Evolutionary conservation across 768 basidiomycete species (phyloP), one percentile per base, ranked within the genome.

Genomic region (Russula foetens): DNA sequence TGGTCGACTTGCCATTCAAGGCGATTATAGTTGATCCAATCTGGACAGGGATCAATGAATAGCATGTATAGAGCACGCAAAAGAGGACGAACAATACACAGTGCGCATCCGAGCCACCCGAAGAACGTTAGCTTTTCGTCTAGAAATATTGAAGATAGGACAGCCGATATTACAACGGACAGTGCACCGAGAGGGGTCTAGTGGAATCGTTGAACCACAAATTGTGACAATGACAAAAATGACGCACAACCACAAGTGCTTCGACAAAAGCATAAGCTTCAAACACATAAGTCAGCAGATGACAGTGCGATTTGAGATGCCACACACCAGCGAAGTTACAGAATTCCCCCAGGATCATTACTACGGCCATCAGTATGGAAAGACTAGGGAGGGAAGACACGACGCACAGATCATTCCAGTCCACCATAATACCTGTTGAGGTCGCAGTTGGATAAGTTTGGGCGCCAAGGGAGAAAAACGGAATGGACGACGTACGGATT

Each of bases 141-240:
- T 67, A 99, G 86, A 76, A 98, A 91, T 65, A 96, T 78, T 31
- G 92, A 94, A 7, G 95, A 95, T 19, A 98, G 76, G 35, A 96
- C 88, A 52, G 95, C 94, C 71, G 87, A 96, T 64, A 98, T 79
- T 65, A 99, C 97, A 66, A 99, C 97, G 21, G 93, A 94, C 56
- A 99, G 82, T 8, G 96, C 94, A 44, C 96, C 96, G 67, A 99
- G 82, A 3, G 96, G 97, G 41, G 96, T 98, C 85, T 89, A 64
- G 60, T 24, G 52, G 28, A 49, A 38, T 53, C 54, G 39, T 58
- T 52, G 49, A 33, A 39, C 48, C 46, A 57, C 51, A 60, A 53
- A 58, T 51, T 47, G 35, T 24, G 8, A 24, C 47, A 17, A 49
- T 51, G 58, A 47, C 35, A 17, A 41, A 19, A 24, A 56, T 41